A percentile compares a stretch with the other conserved stretches of the same genome.
Conservation (phyloP, 805 yeast species). For the Metschnikowia picachoensis region DNA sequence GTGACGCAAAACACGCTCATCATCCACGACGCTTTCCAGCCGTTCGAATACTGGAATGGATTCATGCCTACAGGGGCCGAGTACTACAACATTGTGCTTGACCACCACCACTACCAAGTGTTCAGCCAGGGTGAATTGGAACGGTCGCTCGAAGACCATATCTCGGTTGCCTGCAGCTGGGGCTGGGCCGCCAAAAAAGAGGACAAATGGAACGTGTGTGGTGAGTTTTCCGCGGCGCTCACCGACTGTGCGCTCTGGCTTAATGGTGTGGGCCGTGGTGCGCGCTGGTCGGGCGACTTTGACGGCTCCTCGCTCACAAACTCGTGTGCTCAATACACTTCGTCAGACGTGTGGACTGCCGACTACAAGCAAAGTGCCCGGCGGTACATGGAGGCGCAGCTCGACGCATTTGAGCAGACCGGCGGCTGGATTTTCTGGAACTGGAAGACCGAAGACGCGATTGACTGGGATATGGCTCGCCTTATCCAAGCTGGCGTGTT, state of each 20-base stretch:
- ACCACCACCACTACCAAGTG: constrained; percentile 90
- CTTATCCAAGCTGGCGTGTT: constrained; percentile 58
- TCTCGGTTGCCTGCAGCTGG: constrained; percentile 28
- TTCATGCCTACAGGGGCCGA: constrained; percentile 34
- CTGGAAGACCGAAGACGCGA: constrained; percentile 79
- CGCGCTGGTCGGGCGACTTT: constrained; percentile 70
- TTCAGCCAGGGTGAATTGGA: constrained; percentile 62
- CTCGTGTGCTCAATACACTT: constrained; percentile 47
- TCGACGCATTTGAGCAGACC: constrained; percentile 70
- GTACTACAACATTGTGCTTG: constrained; percentile 69
- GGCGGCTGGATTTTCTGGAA: constrained; percentile 94
- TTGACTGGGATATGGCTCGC: constrained; percentile 81
- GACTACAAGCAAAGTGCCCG: constrained; percentile 57
- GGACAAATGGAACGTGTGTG: constrained; percentile 18
- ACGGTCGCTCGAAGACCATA: constrained; percentile 57
- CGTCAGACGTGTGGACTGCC: constrained; percentile 50
- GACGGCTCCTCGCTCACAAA: constrained; percentile 47
- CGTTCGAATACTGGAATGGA: constrained; percentile 54
- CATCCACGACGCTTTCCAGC: constrained; percentile 80
- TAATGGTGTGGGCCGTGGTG: constrained; percentile 81
- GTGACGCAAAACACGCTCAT: constrained; percentile 49
- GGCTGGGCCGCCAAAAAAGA: constrained; percentile 15
- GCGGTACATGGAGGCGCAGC: constrained; percentile 80
- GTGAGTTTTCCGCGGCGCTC: constrained; percentile 52
- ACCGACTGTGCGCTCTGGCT: constrained; percentile 90